A percentile compares a stretch with the other conserved stretches of the same genome.
Conservation (phyloP, 192 early-diverging fungal genomes). For the Chytriomyces sp. region DNA sequence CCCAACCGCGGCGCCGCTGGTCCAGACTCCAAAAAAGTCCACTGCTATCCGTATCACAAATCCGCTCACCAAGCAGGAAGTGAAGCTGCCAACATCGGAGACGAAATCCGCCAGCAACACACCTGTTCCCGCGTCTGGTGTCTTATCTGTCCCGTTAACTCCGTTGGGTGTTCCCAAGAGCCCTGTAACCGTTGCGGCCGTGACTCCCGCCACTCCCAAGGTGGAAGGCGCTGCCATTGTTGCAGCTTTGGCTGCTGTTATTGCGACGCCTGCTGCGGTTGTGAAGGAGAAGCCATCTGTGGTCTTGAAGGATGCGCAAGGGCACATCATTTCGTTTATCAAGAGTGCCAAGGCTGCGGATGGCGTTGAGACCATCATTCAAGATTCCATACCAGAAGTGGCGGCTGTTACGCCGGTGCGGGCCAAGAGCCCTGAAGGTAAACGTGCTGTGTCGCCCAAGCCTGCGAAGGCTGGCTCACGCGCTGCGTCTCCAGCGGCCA, state of each 20-base stretch:
- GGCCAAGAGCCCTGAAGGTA: not conserved
- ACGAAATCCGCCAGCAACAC: constrained; percentile 48
- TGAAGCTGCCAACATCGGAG: constrained; percentile 54
- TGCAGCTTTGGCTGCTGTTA: not conserved
- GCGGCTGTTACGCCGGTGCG: not conserved
- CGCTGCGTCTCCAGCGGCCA: constrained; percentile 1
- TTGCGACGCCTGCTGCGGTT: not conserved
- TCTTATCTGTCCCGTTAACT: constrained; percentile 22
- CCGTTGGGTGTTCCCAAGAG: not conserved
- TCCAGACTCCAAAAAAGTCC: constrained; percentile 40
- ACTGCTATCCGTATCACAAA: constrained; percentile 75
- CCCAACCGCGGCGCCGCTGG: constrained; percentile 29
- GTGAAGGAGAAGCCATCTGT: constrained; percentile 20
- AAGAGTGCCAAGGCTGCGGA: constrained; percentile 7
- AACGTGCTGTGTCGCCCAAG: constrained; percentile 5
- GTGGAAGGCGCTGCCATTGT: not conserved
- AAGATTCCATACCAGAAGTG: not conserved
- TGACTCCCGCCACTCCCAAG: not conserved
- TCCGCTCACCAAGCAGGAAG: constrained; percentile 70
- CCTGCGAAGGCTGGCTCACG: not conserved
- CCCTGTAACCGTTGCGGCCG: not conserved
- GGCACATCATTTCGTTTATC: constrained; percentile 21
- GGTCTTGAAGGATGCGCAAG: constrained; percentile 29
- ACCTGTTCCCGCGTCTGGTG: constrained; percentile 30
- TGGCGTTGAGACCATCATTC: constrained; percentile 19